phyloP scores from a whole-genome alignment of 2,329 filamentous ascomycete species.

The Apiospora arundinis region DNA sequence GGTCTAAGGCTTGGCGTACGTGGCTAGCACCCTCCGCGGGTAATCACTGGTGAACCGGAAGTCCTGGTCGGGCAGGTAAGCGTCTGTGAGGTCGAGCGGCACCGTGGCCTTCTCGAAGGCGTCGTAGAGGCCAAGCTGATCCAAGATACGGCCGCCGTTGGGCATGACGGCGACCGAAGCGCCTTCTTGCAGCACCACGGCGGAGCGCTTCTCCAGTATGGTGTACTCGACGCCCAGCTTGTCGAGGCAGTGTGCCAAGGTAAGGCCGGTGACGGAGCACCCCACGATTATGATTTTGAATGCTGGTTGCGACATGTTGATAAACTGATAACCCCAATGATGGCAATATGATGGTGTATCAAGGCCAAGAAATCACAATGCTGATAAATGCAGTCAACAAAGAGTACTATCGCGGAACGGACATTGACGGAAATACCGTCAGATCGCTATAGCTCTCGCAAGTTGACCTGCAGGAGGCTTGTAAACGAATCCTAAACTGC shows the following conservation, averaged over 20 bases:
- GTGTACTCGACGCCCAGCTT: conserved; percentile 37
- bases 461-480: neutral
- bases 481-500: neutral
- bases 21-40: neutral
- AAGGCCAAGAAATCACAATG: neutral
- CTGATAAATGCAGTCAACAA: neutral
- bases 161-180: conserved; percentile 34
- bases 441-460: neutral
- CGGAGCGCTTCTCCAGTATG: conserved; percentile 34
- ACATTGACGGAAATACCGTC: neutral
- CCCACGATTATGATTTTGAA: conserved; percentile 34
- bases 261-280: conserved; percentile 35
- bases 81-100: conserved; percentile 1
- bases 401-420: neutral
- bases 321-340: too few relatives aligned
- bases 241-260: conserved; percentile 34
- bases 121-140: conserved; percentile 33
- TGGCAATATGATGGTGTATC: neutral
- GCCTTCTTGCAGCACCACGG: conserved; percentile 30
- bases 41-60: conserved; percentile 1
- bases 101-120: neutral
- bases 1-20: neutral
- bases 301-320: neutral
- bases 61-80: conserved; percentile 1
- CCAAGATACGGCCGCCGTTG: conserved; percentile 34